Evolutionary conservation across 495 filamentous ascomycete genomes (phyloP), one percentile per base, ranked within the genome.

Genomic region (Xylaria scruposa): DNA sequence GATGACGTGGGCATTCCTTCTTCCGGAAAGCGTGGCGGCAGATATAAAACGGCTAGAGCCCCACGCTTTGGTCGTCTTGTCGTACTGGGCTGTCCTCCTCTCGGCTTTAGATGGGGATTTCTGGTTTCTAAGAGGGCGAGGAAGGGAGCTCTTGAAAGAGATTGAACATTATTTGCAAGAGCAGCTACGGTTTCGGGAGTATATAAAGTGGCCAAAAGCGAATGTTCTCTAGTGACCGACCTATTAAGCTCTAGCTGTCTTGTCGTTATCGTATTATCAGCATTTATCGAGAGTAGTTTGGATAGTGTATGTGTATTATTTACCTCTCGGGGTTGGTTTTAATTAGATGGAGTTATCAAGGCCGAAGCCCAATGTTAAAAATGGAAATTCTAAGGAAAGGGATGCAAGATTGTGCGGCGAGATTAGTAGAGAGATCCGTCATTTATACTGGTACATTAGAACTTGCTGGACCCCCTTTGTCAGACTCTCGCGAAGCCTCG

Each of bases 91-190:
- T 31, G 53, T 56, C 53, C n/a, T 56, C 13, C 24, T 56, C 1
- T 0, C 53, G 13, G 26, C 53, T 3, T 56, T 56, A 15, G 53
- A 56, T 56, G 53, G 53, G 2, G 13, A 56, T 56, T 56, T 56
- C 53, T 56, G 53, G 53, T 56, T 56, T 31, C 26, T 56, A 56
- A 56, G 53, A 8, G 53, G 53, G 24, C 53, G 53, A 13, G 53
- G 53, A 17, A 56, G 53, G 12, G 53, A 56, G 53, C 53, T 56
- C 5, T 56, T 56, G 13, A 26, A 31, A 31, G 53, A 56, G 26
- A 56, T 56, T 8, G 53, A 56, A 15, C 12, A 56, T 17, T 26
- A 13, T 56, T 56, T 56, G 15, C 53, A 56, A 31, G 53, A 31
- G 0, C 53, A 56, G 53, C 53, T 26, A 31, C 53, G 53, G 26